These are phyloP conservation scores for Tetrahymena malaccensis DNA, from an alignment of 73 alveolate species.

Conservation along the genomic window DNA sequence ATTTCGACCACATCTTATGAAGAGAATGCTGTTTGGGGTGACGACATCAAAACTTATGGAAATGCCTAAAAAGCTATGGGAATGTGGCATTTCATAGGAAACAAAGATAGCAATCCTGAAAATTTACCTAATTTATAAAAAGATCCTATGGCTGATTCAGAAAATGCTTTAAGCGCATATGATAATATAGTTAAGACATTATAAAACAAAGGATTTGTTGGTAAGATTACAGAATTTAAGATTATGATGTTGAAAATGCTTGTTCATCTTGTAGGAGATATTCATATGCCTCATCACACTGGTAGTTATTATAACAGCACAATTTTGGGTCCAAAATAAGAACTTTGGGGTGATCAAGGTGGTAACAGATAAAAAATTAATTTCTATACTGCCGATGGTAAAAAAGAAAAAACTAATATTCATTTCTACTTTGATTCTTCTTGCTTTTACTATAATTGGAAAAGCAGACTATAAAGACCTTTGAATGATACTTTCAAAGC, in stretches of 20 bases:
- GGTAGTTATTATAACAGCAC: constrained; percentile 28
- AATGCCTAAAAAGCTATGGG: constrained; percentile 1
- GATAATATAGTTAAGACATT: neutral
- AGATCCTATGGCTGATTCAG: neutral
- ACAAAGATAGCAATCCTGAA: neutral
- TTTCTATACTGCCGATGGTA: neutral
- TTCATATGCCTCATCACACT: constrained; percentile 73
- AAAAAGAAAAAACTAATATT: neutral
- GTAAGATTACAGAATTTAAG: constrained; percentile 3
- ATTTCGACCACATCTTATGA: constrained; percentile 20
- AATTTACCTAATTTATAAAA: neutral
- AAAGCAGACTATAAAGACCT: neutral
- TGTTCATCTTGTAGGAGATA: constrained; percentile 69
- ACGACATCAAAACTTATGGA: constrained; percentile 55
- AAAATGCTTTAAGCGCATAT: neutral
- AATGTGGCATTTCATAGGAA: neutral
- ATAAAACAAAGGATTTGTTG: neutral
- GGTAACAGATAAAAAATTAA: constrained; percentile 46
- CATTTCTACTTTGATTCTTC: neutral
- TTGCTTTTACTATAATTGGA: neutral
- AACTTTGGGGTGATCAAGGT: constrained; percentile 53
- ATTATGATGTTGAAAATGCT: constrained; percentile 52
- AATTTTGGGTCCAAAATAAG: constrained; percentile 11
- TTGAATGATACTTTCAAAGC: neutral
- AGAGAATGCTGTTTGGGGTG: constrained; percentile 66